Percentiles rank a stretch among this genome's conserved stretches.
Conservation (phyloP, 306 rosid species). For the Corylus heterophylla region DNA sequence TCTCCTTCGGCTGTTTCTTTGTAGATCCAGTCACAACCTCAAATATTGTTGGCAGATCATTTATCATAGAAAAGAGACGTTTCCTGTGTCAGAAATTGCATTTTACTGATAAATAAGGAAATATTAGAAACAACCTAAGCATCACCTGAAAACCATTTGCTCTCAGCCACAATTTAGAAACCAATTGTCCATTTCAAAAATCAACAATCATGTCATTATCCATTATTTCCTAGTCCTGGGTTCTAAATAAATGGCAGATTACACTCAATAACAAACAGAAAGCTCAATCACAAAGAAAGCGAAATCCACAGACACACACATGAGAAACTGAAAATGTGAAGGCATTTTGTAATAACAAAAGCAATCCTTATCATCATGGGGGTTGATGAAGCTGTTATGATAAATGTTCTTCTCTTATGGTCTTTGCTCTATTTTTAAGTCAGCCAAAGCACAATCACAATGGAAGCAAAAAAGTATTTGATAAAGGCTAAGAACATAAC, state of each 20-base stretch:
- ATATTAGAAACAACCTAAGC: background rate
- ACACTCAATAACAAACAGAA: background rate
- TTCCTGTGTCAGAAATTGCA: conserved; percentile 41
- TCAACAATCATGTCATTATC: background rate
- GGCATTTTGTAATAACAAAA: background rate
- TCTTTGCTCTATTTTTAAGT: background rate
- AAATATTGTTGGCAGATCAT: conserved; percentile 65
- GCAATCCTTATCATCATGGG: background rate
- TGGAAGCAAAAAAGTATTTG: background rate
- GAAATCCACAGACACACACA: background rate
- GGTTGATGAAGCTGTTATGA: background rate
- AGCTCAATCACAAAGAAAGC: background rate
- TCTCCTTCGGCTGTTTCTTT: conserved; percentile 59
- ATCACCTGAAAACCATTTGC: background rate
- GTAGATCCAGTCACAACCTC: conserved; percentile 55
- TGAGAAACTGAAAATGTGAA: background rate
- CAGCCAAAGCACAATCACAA: background rate
- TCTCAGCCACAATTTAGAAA: background rate
- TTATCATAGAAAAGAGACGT: conserved; percentile 62
- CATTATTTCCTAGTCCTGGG: background rate
- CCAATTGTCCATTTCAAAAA: background rate
- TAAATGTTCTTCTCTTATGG: background rate
- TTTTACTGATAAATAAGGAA: background rate
- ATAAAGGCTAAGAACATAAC: background rate
- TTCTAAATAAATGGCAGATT: background rate